Evolutionary conservation across 345 rosid species (phyloP), one percentile per base, ranked within the genome.

Genomic region (Eucalyptus rudis): DNA sequence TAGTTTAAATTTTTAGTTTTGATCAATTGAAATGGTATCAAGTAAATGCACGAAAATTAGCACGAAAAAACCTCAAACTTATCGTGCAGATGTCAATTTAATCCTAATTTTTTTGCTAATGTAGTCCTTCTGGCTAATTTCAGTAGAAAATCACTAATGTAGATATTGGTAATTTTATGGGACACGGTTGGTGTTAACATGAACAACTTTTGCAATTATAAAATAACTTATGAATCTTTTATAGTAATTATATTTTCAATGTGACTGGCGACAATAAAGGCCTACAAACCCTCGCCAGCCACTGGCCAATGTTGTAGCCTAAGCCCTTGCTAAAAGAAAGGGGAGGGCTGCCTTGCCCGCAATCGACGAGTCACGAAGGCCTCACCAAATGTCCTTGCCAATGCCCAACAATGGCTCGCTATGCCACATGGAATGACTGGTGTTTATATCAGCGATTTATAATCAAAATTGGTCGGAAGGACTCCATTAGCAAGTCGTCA

Each of bases 131-230:
- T 6, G 1, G 68, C 8, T 29, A 29, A 62, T 62, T 27, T 62
- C 1, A 0, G 4, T 4, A 29, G 68, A 8, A 62, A 13, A 62
- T 62, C 16, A 6, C 33, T 29, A 6, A 29, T 29, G 8, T 62
- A 6, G 16, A 62, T 6, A 13, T 6, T 29, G 0, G 2, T 6
- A 2, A 29, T 62, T 0, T 62, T 29, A 62, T 0, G 8, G 2
- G 16, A 27, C 16, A 62, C 1, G 0, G 0, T 6, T 4, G 0
- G 4, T 0, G 0, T 6, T 29, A 13, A 62, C 0, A 27, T 62
- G 2, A 13, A 62, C 4, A 29, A 29, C 0, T 62, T 62, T 29
- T 62, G 1, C 33, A 13, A 62, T 4, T 56, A 56, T 56, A 56
- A 10, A 56, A 56, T 24, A 3, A 5, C 6, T 62, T 62, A 13